Evolutionary conservation across 108 stramenopile species (phyloP), one percentile per base, ranked within the genome.

Genomic region (Parietichytrium sp.): DNA sequence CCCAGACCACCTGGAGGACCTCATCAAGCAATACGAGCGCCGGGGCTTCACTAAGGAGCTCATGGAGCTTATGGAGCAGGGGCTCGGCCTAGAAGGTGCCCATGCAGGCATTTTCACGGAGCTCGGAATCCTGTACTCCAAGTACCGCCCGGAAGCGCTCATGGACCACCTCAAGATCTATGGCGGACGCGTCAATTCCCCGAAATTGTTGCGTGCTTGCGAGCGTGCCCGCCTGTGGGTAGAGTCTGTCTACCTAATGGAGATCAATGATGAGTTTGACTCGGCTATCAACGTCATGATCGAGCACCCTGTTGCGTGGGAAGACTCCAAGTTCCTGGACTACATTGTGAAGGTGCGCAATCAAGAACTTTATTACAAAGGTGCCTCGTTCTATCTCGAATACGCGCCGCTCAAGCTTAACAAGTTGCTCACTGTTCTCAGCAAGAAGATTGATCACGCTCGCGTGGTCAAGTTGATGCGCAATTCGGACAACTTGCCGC

Each of bases 101-200:
- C 99, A 99, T 91, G 90, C 95, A 80, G 99, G 99, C 47, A 93
- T 99, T 80, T 99, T 98, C 90, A 98, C 99, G 29, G 98, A 99
- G 88, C 92, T 99, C 79, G 99, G 94, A 54, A 91, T 99, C 47
- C 91, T 98, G n/a, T 99, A 98, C 93, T 94, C 96, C 51, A 97
- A 97, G 88, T 96, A 99, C 90, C 92, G 91, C 15, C 97, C 97
- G 47, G 95, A 93, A 45, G 96, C 97, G 91, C 93, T 97, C 54
- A 99, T 98, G 97, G 96, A 98, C 55, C 99, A 99, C 87, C 91
- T 98, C 93, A 98, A 98, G 91, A 94, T 97, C 30, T 99, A 97
- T 92, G 94, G 93, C 89, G 91, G 83, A 85, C 96, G 96, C 83
- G 91, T 97, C 87, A 99, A 99, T 90, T 93, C 96, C 3, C 92